phyloP scores from a whole-genome alignment of 177 flowering plant genomes.

The Vitis hybrid region DNA sequence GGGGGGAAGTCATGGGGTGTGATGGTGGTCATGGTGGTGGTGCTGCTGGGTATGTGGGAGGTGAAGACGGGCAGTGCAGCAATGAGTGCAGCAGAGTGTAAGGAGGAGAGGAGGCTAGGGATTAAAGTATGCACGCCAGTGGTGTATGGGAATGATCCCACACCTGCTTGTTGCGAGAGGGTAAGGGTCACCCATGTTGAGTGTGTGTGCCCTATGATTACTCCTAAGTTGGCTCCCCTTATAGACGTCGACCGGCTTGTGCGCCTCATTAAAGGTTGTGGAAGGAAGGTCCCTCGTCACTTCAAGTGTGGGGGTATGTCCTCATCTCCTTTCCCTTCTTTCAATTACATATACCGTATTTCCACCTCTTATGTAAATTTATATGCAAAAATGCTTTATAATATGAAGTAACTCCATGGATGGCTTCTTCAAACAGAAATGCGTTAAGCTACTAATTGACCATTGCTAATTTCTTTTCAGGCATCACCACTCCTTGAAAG shows the following conservation, averaged over 20 bases:
- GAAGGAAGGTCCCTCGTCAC: constrained; percentile 47
- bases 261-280: constrained; percentile 37
- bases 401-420: too few species aligned
- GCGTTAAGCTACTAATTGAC: too few species aligned
- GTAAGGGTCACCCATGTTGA: constrained; percentile 36
- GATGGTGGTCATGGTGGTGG: not conserved
- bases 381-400: too few species aligned
- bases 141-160: constrained; percentile 28
- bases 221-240: constrained; percentile 36
- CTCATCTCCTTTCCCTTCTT: too few species aligned
- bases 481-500: too few species aligned
- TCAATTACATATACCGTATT: too few species aligned
- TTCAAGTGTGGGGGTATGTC: constrained; percentile 54
- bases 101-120: constrained; percentile 26
- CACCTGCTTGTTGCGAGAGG: constrained; percentile 36
- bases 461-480: too few species aligned
- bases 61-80: constrained; percentile 11
- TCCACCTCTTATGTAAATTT: too few species aligned
- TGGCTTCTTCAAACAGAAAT: too few species aligned
- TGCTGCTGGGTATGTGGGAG: not conserved
- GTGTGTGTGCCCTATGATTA: constrained; percentile 41
- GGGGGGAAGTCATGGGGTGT: not conserved
- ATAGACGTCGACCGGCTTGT: constrained; percentile 31
- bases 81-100: constrained; percentile 27
- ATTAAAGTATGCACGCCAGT: constrained; percentile 35